Conservation (phyloP, 129 eudicot species). For the Tagetes patula region DNA sequence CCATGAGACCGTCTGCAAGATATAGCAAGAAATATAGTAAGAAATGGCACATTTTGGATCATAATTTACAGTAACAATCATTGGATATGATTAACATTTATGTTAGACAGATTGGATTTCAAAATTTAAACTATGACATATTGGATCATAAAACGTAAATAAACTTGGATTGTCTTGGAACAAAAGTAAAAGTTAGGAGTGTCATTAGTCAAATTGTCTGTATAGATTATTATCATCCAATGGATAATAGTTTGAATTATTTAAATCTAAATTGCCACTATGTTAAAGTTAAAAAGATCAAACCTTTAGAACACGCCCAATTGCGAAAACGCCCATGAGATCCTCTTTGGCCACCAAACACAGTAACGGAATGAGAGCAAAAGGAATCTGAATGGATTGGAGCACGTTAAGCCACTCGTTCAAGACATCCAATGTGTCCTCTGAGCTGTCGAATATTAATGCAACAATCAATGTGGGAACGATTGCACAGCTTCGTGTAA, state of each 20-base stretch:
- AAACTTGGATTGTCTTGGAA: no score
- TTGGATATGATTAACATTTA: not conserved
- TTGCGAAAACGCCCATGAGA: slow-evolving; percentile 16
- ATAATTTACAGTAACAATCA: not conserved
- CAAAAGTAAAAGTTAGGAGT: no score
- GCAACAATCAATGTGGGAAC: slow-evolving; percentile 15
- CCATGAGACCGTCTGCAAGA: slow-evolving; percentile 8
- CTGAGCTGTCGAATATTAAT: slow-evolving; percentile 3
- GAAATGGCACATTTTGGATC: not conserved
- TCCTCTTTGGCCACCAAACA: slow-evolving; percentile 20
- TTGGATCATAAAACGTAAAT: no score
- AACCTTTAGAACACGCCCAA: slow-evolving; percentile 14
- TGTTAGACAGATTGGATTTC: no score
- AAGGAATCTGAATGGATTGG: slow-evolving; percentile 17
- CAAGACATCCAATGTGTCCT: slow-evolving; percentile 8
- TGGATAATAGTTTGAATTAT: no score
- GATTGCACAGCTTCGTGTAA: slow-evolving; percentile 15
- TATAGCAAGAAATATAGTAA: slow-evolving; percentile 2
- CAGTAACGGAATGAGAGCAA: slow-evolving; percentile 14
- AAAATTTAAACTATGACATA: no score
- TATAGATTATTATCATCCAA: no score
- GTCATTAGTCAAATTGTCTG: no score
- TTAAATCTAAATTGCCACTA: not conserved
- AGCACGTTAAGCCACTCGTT: slow-evolving; percentile 17
- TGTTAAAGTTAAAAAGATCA: not conserved